These are phyloP conservation scores for Taxawa tesnikishii DNA, from an alignment of 2,329 filamentous ascomycete species.

Conservation along the genomic window DNA sequence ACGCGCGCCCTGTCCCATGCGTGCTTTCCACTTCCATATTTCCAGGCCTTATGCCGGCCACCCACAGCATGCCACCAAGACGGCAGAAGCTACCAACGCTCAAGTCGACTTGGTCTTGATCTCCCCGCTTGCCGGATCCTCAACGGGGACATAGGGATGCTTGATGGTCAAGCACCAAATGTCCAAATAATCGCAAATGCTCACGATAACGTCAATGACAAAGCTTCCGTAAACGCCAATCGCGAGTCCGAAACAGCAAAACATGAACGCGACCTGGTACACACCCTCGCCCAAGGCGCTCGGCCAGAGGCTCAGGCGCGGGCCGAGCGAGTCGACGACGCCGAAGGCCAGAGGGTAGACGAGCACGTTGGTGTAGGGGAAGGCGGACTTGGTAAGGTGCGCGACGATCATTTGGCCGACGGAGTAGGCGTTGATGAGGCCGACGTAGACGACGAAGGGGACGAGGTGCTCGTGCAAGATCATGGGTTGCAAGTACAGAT, in stretches of 20 bases:
- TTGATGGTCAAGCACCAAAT: conserved; percentile 99
- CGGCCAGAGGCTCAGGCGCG: conserved; percentile 56
- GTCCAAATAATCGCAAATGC: conserved; percentile 94
- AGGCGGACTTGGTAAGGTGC: conserved; percentile 75
- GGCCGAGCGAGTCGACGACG: conserved; percentile 70
- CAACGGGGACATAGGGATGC: conserved; percentile 58
- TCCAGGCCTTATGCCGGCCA: too few species aligned
- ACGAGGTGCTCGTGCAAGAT: conserved; percentile 76
- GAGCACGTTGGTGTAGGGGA: conserved; percentile 85
- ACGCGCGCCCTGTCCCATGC: too few species aligned
- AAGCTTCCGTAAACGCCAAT: conserved; percentile 95
- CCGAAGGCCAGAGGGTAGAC: conserved; percentile 65
- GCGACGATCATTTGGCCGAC: conserved; percentile 94
- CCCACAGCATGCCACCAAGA: too few species aligned
- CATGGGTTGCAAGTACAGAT: conserved; percentile 72
- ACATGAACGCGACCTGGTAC: conserved; percentile 89
- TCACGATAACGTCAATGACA: conserved; percentile 91
- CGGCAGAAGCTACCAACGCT: too few species aligned
- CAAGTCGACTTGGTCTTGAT: too few species aligned
- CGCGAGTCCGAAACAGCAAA: conserved; percentile 71
- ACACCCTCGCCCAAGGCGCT: conserved; percentile 54
- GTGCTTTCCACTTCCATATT: too few species aligned
- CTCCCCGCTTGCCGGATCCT: too few species aligned
- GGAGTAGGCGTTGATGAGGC: conserved; percentile 85
- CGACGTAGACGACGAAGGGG: conserved; percentile 80